Conservation (phyloP, 345 rosid genomes). For the Erodium maritimum region DNA sequence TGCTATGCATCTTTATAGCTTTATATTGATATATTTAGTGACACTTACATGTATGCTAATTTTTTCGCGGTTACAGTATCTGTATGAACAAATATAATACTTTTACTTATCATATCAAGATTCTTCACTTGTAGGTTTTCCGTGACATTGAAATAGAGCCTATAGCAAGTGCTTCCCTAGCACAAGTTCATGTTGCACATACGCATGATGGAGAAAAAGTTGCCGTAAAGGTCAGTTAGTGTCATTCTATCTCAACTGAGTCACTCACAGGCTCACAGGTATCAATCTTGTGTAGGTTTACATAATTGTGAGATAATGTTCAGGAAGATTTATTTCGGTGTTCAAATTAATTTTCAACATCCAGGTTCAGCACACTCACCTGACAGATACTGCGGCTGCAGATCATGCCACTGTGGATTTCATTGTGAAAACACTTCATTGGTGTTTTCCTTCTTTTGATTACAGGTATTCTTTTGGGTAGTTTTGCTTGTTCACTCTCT, state of each 20-base stretch:
- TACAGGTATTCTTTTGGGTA: constrained; percentile 43
- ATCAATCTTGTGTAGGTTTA: constrained; percentile 1
- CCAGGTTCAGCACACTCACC: constrained; percentile 90
- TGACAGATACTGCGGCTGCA: constrained; percentile 88
- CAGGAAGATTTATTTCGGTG: constrained; percentile 1
- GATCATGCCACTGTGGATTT: constrained; percentile 76
- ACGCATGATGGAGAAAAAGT: constrained; percentile 65
- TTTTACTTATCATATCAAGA: constrained; percentile 2
- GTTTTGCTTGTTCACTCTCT: not conserved
- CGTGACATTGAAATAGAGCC: constrained; percentile 81
- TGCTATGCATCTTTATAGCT: not conserved
- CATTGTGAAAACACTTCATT: constrained; percentile 65
- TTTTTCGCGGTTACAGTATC: not conserved
- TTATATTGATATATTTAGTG: constrained; percentile 1
- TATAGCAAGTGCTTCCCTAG: constrained; percentile 95
- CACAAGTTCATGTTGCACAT: constrained; percentile 95
- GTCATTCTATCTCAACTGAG: constrained; percentile 1
- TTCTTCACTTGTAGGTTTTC: constrained; percentile 38
- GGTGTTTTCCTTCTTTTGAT: constrained; percentile 86
- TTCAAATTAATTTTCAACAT: constrained; percentile 10
- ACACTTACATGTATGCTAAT: not conserved
- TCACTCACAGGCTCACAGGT: constrained; percentile 2
- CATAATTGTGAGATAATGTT: not conserved
- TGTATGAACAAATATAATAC: constrained; percentile 3
- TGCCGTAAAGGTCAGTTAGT: constrained; percentile 67